phyloP scores from a whole-genome alignment of 768 basidiomycete genomes.

The Suillus discolor region DNA sequence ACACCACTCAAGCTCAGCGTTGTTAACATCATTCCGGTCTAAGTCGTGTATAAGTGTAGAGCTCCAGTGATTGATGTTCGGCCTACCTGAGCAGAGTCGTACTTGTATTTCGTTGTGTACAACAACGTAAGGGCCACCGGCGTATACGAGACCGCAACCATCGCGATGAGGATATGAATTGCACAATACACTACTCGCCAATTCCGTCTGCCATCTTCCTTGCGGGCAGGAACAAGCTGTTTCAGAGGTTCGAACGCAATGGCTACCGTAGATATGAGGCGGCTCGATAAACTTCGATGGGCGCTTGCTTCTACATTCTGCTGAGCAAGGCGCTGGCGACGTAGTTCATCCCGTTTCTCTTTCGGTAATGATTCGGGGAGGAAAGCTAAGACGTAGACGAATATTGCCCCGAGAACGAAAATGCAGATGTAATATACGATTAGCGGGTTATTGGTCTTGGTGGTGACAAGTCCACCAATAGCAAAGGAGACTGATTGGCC shows the following conservation, averaged over 20 bases:
- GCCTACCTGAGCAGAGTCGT: conserved; percentile 31
- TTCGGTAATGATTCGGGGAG: conserved; percentile 35
- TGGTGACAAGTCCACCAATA: conserved; percentile 34
- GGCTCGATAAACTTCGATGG: neutral
- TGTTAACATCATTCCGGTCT: conserved; percentile 33
- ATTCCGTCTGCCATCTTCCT: conserved; percentile 21
- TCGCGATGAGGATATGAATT: conserved; percentile 26
- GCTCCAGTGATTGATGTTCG: neutral
- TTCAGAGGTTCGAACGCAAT: conserved; percentile 28
- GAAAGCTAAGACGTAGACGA: conserved; percentile 26
- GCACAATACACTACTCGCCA: conserved; percentile 35
- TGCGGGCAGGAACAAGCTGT: conserved; percentile 22
- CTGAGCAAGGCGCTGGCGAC: conserved; percentile 8
- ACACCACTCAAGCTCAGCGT: conserved; percentile 17
- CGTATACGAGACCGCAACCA: conserved; percentile 18
- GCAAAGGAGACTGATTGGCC: conserved; percentile 29
- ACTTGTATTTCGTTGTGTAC: conserved; percentile 26
- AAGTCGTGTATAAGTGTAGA: neutral
- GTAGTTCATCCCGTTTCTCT: conserved; percentile 23
- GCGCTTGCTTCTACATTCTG: neutral
- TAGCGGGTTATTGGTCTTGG: conserved; percentile 21
- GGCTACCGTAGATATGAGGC: conserved; percentile 4
- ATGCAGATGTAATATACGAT: conserved; percentile 25
- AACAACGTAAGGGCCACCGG: conserved; percentile 23
- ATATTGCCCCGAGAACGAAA: conserved; percentile 14